These are phyloP conservation scores for Hanseniaspora pseudoguilliermondii DNA, from an alignment of 805 yeast genomes.

Conservation along the genomic window DNA sequence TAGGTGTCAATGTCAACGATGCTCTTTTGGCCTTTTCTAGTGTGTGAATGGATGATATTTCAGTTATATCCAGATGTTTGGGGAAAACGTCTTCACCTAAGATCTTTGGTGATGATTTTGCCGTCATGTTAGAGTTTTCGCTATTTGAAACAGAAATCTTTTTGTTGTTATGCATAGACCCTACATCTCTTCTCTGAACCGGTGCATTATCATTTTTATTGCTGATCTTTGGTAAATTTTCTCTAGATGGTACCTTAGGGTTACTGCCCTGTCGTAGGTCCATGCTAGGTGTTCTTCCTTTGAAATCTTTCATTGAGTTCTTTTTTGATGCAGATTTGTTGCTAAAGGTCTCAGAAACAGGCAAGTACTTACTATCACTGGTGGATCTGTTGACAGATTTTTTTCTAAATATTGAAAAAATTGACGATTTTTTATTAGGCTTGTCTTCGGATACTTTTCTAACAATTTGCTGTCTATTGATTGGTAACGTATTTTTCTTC, in stretches of 20 bases:
- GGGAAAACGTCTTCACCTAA: constrained; percentile 59
- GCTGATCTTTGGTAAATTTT: not conserved
- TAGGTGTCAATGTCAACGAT: constrained; percentile 20
- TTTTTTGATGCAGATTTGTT: not conserved
- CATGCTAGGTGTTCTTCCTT: not conserved
- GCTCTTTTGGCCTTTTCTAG: constrained; percentile 53
- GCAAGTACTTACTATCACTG: constrained; percentile 4
- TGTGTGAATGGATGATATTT: constrained; percentile 62
- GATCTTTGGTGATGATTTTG: constrained; percentile 17
- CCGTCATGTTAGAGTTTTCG: constrained; percentile 3
- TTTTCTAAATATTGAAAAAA: constrained; percentile 15
- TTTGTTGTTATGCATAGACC: not conserved
- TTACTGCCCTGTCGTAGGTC: constrained; percentile 2
- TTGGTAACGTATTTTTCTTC: not conserved
- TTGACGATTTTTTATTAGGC: constrained; percentile 4
- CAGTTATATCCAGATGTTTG: constrained; percentile 49
- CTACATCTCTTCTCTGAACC: constrained; percentile 10
- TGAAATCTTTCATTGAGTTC: not conserved
- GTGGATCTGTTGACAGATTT: not conserved
- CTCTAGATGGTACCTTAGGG: not conserved
- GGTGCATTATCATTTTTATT: not conserved
- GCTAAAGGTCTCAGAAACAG: constrained; percentile 10
- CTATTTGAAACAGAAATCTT: constrained; percentile 3
- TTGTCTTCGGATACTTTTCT: constrained; percentile 11
- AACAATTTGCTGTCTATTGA: constrained; percentile 13